Evolutionary conservation across 2,329 filamentous ascomycete genomes (phyloP).

Genomic region (Paracoccidioides brasiliensis): DNA sequence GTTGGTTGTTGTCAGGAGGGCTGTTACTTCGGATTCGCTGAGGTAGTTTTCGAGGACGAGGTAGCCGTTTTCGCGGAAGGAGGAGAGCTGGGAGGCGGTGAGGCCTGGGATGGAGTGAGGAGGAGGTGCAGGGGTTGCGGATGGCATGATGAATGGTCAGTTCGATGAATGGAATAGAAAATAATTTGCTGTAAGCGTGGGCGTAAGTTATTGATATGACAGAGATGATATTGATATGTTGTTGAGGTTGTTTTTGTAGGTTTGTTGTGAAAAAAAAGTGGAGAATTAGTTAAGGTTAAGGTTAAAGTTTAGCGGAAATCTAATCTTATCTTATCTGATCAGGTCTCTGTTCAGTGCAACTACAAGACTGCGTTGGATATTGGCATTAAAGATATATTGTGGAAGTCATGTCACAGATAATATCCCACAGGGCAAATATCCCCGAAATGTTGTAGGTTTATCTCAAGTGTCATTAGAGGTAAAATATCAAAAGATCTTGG

Average conservation of each 20-base stretch:
- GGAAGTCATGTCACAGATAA: too few relatives aligned
- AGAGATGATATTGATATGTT: background rate
- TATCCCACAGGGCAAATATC: too few relatives aligned
- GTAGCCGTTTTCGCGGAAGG: constrained; percentile 76
- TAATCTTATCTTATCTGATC: constrained; percentile 3
- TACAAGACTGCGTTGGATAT: too few relatives aligned
- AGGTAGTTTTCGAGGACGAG: constrained; percentile 74
- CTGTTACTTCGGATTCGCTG: constrained; percentile 47
- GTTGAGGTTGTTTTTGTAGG: background rate
- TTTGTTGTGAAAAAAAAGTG: background rate
- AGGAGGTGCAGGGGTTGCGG: background rate
- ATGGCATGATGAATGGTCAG: background rate
- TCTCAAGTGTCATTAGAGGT: too few relatives aligned
- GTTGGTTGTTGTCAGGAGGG: constrained; percentile 62
- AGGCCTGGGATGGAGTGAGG: constrained; percentile 31
- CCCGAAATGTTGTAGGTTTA: too few relatives aligned
- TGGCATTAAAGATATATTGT: too few relatives aligned
- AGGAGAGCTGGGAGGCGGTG: constrained; percentile 53
- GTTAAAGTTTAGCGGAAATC: background rate
- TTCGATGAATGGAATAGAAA: too few relatives aligned
- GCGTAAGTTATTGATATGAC: background rate
- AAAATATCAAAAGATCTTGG: background rate
- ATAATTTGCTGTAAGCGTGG: too few relatives aligned
- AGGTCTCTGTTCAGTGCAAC: background rate
- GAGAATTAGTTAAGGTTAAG: background rate